Percentiles rank a stretch among this genome's conserved stretches.
Conservation (phyloP, 169 alveolate species). For the Cryptosporidium xiaoi region DNA sequence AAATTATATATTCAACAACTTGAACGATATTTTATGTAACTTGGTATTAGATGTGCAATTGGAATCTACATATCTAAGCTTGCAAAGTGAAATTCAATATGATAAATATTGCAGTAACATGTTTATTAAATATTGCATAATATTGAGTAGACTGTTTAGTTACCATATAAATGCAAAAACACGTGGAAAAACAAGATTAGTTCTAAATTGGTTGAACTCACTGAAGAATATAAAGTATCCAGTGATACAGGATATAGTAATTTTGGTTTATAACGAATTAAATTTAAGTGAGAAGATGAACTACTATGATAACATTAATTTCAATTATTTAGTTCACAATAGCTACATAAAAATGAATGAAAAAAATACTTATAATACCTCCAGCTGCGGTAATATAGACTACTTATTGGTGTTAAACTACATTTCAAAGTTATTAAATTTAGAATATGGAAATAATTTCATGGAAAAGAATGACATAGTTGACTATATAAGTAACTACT, state of each 20-base stretch:
- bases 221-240: conserved; percentile 34
- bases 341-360: not conserved
- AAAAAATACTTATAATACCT: no score
- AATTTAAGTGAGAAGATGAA: conserved; percentile 31
- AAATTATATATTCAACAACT: conserved; percentile 23
- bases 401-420: not conserved
- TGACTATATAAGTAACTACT: not conserved
- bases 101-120: not conserved
- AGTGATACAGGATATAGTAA: not conserved
- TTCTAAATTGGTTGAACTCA: conserved; percentile 27
- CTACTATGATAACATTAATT: not conserved
- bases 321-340: not conserved
- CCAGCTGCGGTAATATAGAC: not conserved
- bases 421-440: conserved; percentile 4
- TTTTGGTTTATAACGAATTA: conserved; percentile 12
- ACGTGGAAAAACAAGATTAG: conserved; percentile 8
- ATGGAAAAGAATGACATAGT: conserved; percentile 7
- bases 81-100: no score
- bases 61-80: not conserved
- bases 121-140: not conserved
- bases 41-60: not conserved
- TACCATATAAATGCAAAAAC: conserved; percentile 14
- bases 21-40: conserved; percentile 9
- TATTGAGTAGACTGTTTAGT: conserved; percentile 7
- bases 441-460: no score